Base-by-base conservation (phyloP, 2,329 filamentous ascomycete species). In the Clarireedia homoeocarpa region DNA sequence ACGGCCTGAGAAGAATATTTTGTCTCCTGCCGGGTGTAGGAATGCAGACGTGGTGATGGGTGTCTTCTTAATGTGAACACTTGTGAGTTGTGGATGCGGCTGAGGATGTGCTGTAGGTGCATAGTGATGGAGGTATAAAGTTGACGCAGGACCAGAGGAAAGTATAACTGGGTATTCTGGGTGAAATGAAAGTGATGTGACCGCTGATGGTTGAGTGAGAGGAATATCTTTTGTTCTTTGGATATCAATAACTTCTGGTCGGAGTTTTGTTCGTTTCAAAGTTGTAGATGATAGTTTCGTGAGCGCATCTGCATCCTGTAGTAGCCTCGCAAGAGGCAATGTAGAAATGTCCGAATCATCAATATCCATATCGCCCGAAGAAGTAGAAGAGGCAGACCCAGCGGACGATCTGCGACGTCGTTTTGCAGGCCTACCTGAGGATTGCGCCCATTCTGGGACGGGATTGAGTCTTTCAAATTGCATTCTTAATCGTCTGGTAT, bases 91-190 rank as follows among this genome's bases (percentile, higher is more conserved):
- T 6, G 92, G 94, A 70, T 97, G 95, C 17, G 91, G 89, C 36
- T 83, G 86, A 38, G 86, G 85, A 66, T 82, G 82, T 24, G 85
- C 86, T 51, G 81, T 82, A 45, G 86, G 88, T 40, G 87, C 86
- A 64, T 97, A 83, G 70, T 96, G 91, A 72, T 99, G 91, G 47
- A 99, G 80, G 70, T 88, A 91, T 54, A 97, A 79, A 4, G 91
- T 87, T 20, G 89, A 89, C 51, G 90, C 88, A 54, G 86, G 86
- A 58, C 91, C 94, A 12, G 91, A 90, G 24, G 94, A 95, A 57
- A 97, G 82, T 27, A 99, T 82, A 15, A 99, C 84, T 4, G 94
- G 90, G 68, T 91, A 87, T 63, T 84, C 78, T 30, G 92, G 91
- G 72, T 99, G 94, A 78, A 97, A 96, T 9, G 85, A 85, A 38